These are phyloP conservation scores for Plasmodium ovale DNA, from an alignment of 169 alveolate species.

Conservation along the genomic window DNA sequence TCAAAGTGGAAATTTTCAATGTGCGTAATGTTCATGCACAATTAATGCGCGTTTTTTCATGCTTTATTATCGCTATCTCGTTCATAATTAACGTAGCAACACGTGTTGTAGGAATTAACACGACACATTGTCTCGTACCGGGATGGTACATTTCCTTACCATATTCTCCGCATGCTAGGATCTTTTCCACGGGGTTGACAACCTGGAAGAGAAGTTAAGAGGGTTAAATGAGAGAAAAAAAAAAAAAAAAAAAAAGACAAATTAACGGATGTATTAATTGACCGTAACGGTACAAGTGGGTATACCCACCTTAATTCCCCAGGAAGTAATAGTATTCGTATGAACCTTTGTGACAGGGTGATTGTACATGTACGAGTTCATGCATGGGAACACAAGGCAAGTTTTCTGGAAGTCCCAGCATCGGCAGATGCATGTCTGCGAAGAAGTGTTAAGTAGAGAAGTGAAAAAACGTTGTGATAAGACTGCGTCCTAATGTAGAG, in stretches of 20 bases:
- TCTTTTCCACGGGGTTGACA: conserved; percentile 83
- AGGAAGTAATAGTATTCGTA: conserved; percentile 78
- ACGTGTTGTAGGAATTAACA: no score
- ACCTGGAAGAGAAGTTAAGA: no score
- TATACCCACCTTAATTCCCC: conserved; percentile 77
- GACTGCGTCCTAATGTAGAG: neutral
- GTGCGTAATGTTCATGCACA: no score
- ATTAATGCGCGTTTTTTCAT: no score
- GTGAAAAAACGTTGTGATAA: neutral
- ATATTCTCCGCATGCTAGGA: conserved; percentile 89
- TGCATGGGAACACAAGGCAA: conserved; percentile 93
- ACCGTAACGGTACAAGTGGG: neutral
- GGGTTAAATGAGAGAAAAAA: neutral
- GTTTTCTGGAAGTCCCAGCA: conserved; percentile 94
- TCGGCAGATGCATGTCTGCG: conserved; percentile 92
- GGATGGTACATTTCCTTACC: conserved; percentile 63
- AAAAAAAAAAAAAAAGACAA: neutral
- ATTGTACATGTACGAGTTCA: conserved; percentile 95
- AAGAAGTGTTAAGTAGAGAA: no score
- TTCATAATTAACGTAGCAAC: no score
- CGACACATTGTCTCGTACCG: neutral
- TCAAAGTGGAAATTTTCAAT: neutral
- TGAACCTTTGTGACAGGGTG: conserved; percentile 92
- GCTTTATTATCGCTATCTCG: no score
- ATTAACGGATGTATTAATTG: neutral